Conservation (phyloP, 257 asterid species). For the Nicotiana attenuata region DNA sequence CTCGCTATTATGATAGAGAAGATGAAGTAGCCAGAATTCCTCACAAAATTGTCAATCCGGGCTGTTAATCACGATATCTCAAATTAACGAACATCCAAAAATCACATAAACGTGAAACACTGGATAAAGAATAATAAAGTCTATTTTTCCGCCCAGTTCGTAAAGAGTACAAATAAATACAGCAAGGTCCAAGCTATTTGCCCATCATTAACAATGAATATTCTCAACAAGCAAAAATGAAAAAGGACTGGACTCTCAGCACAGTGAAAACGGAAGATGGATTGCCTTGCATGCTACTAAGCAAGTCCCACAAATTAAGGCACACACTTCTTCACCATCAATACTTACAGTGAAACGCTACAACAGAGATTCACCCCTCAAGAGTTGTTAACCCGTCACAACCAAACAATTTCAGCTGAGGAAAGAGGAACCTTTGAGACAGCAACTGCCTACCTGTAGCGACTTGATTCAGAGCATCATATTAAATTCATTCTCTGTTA, state of each 20-base stretch:
- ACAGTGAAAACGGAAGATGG: background rate
- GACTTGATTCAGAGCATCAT: background rate
- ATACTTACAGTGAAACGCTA: background rate
- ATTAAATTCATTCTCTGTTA: background rate
- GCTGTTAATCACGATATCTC: background rate
- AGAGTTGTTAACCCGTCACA: background rate
- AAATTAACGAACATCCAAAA: background rate
- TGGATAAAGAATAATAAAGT: background rate
- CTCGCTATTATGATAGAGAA: background rate
- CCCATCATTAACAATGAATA: background rate
- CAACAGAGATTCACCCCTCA: background rate
- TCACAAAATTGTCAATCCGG: background rate
- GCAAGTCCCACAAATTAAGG: background rate
- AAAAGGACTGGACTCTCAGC: background rate
- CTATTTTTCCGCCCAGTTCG: background rate
- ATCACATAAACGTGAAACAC: background rate
- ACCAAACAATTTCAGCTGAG: background rate
- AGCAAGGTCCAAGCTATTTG: background rate
- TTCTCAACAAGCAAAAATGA: background rate
- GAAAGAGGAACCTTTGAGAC: background rate
- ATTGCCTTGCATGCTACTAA: background rate
- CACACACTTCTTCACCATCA: background rate
- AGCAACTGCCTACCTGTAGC: background rate
- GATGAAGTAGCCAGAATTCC: background rate
- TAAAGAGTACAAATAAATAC: background rate